Percentiles rank a stretch among this genome's conserved stretches.
Conservation (phyloP, 2,329 filamentous ascomycete species). For the Xylariaceae sp. region DNA sequence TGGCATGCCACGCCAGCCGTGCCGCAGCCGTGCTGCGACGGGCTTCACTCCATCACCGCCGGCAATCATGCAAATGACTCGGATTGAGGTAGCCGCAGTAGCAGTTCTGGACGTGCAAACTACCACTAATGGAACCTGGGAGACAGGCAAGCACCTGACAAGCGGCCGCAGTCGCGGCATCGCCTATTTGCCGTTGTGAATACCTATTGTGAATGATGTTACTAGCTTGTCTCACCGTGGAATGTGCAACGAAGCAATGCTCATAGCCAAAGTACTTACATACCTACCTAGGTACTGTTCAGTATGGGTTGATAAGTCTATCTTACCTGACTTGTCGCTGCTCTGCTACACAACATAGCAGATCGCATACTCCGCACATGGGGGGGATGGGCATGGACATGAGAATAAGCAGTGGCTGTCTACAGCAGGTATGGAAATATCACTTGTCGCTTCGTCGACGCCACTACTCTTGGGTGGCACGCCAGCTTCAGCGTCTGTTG, state of each 20-base stretch:
- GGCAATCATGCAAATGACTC: constrained; percentile 3
- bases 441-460: neutral
- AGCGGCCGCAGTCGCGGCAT: neutral
- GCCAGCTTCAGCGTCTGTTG: neutral
- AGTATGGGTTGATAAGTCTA: neutral
- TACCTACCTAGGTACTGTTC: neutral
- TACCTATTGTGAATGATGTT: neutral
- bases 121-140: constrained; percentile 2
- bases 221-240: constrained; percentile 9
- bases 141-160: constrained; percentile 7
- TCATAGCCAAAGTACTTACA: neutral
- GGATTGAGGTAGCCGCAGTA: neutral
- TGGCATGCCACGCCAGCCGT: neutral
- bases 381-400: neutral
- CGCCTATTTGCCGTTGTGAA: constrained; percentile 6
- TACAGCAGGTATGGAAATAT: neutral
- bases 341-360: neutral
- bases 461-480: too few relatives aligned
- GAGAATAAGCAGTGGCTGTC: neutral
- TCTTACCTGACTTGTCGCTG: neutral
- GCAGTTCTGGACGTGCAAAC: neutral
- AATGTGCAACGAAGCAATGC: constrained; percentile 4
- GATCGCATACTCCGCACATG: neutral
- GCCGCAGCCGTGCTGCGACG: neutral
- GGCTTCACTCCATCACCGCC: constrained; percentile 1